Base-by-base conservation (phyloP, 345 rosid genomes). In the Gossypioides kirkii region DNA sequence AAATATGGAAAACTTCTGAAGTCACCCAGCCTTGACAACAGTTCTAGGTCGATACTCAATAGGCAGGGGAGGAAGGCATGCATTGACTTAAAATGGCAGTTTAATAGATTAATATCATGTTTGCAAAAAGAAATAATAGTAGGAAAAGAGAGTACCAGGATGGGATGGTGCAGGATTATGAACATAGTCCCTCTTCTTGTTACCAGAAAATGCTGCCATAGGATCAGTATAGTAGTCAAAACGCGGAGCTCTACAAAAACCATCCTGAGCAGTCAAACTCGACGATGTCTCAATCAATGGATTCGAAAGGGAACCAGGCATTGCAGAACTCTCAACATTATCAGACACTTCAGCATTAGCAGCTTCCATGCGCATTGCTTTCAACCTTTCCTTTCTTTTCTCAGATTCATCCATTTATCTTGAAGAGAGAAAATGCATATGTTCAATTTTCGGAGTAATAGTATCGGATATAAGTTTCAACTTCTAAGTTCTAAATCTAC, bases 141-240 rank as follows among this genome's bases (percentile, higher is more conserved):
- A 54, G 17, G 8, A 47, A 61, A 63, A 13, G 23, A 74, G 17
- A 59, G 53, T 26, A 86, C 88, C 84, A 70, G 83, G 78, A 75
- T 16, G 23, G 59, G 79, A 77, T 14, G 84, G 78, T 22, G 59
- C 76, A 75, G 77, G 82, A 74, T 61, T 73, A 63, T 58, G 78
- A 38, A 69, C 66, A 46, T 78, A 74, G 74, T 52, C 77, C 77
- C 82, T 83, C 69, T 53, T 79, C 79, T 77, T 87, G 81, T 83
- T 78, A 71, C 84, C 83, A 78, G 96, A 87, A 73, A 85, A 91
- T 62, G 98, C 94, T 8, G 94, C 80, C 88, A 85, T 84, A 4
- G 98, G 93, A 36, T 94, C 90, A 0, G 94, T 91, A 74, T 91
- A 91, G 74, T 78, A 91, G 82, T 88, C 96, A 70, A 90, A 94